phyloP scores from a whole-genome alignment of 345 rosid genomes.

The Eutrema japonicum region DNA sequence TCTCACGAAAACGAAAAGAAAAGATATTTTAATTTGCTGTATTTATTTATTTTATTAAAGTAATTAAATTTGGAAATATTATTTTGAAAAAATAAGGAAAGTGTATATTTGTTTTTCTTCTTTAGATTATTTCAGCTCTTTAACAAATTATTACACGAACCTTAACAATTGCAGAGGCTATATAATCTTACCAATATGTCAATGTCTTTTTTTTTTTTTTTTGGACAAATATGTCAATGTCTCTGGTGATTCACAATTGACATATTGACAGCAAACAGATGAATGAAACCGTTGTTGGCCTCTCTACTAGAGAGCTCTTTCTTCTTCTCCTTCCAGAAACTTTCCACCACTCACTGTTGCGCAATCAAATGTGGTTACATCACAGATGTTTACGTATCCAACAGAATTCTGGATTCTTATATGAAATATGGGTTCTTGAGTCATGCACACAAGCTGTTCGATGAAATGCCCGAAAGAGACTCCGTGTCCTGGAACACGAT shows the following conservation, averaged over 20 bases:
- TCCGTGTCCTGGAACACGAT: slow-evolving; percentile 72
- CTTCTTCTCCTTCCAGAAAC: slow-evolving; percentile 43
- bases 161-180: neutral
- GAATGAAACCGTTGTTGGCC: slow-evolving; percentile 43
- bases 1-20: too few species aligned
- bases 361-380: slow-evolving; percentile 52
- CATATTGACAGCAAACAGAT: slow-evolving; percentile 33
- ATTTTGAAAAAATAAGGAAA: too few species aligned
- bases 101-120: too few species aligned
- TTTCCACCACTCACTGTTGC: slow-evolving; percentile 51
- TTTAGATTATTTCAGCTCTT: too few species aligned
- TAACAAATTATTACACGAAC: neutral
- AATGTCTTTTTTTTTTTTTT: neutral
- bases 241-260: neutral
- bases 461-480: slow-evolving; percentile 63
- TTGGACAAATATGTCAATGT: too few species aligned
- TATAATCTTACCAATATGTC: neutral
- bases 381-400: slow-evolving; percentile 55
- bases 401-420: slow-evolving; percentile 53
- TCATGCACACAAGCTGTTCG: slow-evolving; percentile 59
- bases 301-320: slow-evolving; percentile 42
- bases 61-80: too few species aligned
- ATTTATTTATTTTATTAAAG: too few species aligned
- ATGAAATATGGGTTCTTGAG: slow-evolving; percentile 36
- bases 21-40: too few species aligned